Base-by-base conservation (phyloP, 176 grass and related monocot species). In the Rhynchospora tenuis region DNA sequence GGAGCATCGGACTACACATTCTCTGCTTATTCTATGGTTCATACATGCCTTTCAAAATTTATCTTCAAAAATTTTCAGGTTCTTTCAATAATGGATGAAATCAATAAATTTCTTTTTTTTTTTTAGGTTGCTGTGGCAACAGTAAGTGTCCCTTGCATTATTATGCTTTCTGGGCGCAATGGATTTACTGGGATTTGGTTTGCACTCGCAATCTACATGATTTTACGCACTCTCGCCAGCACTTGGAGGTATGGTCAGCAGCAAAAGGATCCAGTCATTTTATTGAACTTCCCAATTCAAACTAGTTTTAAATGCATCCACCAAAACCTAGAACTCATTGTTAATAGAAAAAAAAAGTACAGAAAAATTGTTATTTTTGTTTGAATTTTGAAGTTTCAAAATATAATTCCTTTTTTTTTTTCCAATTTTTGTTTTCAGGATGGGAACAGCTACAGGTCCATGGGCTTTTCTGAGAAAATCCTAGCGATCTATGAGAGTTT, bases 141-240 rank as follows among this genome's bases (percentile, higher is more conserved):
- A 22, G 65, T 92, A 19, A 89, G 85, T 69, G 84, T 94, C 73
- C 92, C 92, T 8, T 89, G 83, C 12, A 82, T 94, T 24, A 79
- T 94, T 59, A 22, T 78, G 57, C 87, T 94, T 17, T 87, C 92
- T 3, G 77, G 74, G 14, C 86, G 16, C 20, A 50, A 85, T 62
- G 92, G 92, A 15, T 94, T 88, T 71, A 87, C 84, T 14, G 92
- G 92, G 19, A 94, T 91, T 47, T 94, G 92, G 92, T 85, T 86
- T 70, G 87, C 85, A 0, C 50, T 94, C 26, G 64, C 88, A 64
- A 85, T 94, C 85, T 94, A 91, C 84, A 94, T 91, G 87, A 83
- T 47, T 79, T 75, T 91, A 16, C 81, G 92, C 27, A 85, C 89
- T 15, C 29, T 94, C 12, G 89, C 88, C 10, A 89, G 89, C 72